A percentile compares a stretch with the other conserved stretches of the same genome.
phyloP scores from a whole-genome alignment of 2,329 filamentous ascomycete genomes.

The Ceratocystiopsis sp. region DNA sequence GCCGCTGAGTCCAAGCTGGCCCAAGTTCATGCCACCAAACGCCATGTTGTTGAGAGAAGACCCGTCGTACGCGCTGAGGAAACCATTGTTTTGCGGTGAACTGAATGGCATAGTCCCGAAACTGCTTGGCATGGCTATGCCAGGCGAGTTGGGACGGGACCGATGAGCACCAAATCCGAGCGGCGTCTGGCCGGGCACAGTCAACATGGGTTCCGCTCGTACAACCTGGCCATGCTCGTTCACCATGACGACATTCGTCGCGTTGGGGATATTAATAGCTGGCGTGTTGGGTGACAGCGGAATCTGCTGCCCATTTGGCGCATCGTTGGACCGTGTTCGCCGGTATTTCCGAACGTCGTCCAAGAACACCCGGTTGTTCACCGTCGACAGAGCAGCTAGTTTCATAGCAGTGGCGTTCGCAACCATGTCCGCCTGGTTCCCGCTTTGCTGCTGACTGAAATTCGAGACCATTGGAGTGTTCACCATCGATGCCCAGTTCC shows the following conservation, averaged over 20 bases:
- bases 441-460: conserved; percentile 47
- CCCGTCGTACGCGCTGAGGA: conserved; percentile 74
- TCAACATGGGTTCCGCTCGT: conserved; percentile 68
- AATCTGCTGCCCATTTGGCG: conserved; percentile 40
- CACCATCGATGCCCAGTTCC: conserved; percentile 96
- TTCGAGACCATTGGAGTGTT: conserved; percentile 91
- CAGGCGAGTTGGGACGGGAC: conserved; percentile 80
- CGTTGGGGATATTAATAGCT: conserved; percentile 44
- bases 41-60: conserved; percentile 43
- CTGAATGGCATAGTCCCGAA: conserved; percentile 55
- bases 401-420: conserved; percentile 99
- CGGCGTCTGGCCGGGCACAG: conserved; percentile 45
- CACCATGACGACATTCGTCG: conserved; percentile 77
- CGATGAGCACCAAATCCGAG: conserved; percentile 47
- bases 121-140: conserved; percentile 57
- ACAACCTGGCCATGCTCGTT: conserved; percentile 84
- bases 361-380: conserved; percentile 93
- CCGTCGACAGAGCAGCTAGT: conserved; percentile 84
- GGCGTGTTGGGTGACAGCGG: conserved; percentile 51
- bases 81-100: conserved; percentile 88
- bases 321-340: conserved; percentile 76
- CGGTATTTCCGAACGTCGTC: conserved; percentile 96
- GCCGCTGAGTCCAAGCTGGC: conserved; percentile 50
- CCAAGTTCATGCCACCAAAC: conserved; percentile 48
- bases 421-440: conserved; percentile 82